These are phyloP conservation scores for Mallotus japonicus DNA, from an alignment of 441 rosid genomes.

Conservation along the genomic window DNA sequence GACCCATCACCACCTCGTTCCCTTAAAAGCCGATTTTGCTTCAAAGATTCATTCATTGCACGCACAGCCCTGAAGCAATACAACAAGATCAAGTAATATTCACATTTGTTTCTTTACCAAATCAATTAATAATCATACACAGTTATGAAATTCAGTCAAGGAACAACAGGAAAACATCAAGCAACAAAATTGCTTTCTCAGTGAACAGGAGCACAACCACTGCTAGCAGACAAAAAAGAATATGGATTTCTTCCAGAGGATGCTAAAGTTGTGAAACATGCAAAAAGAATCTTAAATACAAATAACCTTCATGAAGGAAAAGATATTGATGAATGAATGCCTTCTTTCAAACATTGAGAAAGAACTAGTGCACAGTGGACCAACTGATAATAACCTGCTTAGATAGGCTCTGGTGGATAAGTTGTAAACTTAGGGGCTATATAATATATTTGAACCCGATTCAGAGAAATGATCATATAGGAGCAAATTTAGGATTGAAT, in stretches of 20 bases:
- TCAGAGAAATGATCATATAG: too few species aligned
- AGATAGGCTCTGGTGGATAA: too few species aligned
- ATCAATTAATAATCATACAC: not conserved
- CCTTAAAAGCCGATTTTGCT: conserved; percentile 82
- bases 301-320: not conserved
- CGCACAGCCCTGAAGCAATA: conserved; percentile 86
- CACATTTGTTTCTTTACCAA: not conserved
- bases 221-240: not conserved
- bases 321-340: not conserved
- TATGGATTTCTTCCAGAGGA: not conserved
- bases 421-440: too few species aligned
- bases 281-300: not conserved
- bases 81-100: not conserved
- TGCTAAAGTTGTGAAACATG: not conserved
- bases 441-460: too few species aligned
- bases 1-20: conserved; percentile 58
- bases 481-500: too few species aligned
- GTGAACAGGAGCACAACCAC: not conserved
- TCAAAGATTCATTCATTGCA: conserved; percentile 95
- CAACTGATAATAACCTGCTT: too few species aligned
- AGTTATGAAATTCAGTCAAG: not conserved
- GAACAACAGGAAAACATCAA: not conserved
- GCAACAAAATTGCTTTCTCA: not conserved
- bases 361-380: too few species aligned
- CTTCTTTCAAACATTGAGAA: not conserved